Conservation (phyloP, 768 basidiomycete species). For the Sistotremastrum niveocremeum region DNA sequence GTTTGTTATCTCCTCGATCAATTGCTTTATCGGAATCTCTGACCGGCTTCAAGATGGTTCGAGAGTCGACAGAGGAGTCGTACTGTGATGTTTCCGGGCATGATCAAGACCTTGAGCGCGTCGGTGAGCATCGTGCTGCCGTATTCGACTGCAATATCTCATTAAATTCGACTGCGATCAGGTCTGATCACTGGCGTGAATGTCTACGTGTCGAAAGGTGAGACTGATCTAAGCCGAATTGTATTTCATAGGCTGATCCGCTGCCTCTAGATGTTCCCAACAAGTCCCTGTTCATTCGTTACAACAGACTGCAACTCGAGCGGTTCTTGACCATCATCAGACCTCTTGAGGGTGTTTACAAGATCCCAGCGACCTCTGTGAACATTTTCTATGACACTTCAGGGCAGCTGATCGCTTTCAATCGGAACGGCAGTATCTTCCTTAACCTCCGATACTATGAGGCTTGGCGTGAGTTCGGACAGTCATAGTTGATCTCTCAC, state of each 20-base stretch:
- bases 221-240: not conserved
- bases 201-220: constrained; percentile 53
- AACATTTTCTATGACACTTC: constrained; percentile 78
- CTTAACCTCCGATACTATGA: constrained; percentile 78
- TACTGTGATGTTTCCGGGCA: constrained; percentile 71
- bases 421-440: constrained; percentile 77
- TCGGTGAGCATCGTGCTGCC: constrained; percentile 30
- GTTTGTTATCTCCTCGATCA: no score
- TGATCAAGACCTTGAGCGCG: constrained; percentile 40
- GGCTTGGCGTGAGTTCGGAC: constrained; percentile 63
- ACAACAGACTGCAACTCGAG: constrained; percentile 42
- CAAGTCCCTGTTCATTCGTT: constrained; percentile 31
- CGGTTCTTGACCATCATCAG: constrained; percentile 62
- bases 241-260: not conserved
- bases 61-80: constrained; percentile 63
- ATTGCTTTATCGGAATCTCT: no score
- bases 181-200: constrained; percentile 50
- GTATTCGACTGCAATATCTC: not conserved
- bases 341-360: constrained; percentile 57
- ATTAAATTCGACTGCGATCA: constrained; percentile 13
- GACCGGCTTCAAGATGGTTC: constrained; percentile 31
- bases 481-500: not conserved
- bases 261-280: constrained; percentile 40
- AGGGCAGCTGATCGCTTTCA: constrained; percentile 88
- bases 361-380: constrained; percentile 55